These are phyloP conservation scores for Ascochyta lentis DNA, from an alignment of 2,329 filamentous ascomycete species.

Conservation along the genomic window DNA sequence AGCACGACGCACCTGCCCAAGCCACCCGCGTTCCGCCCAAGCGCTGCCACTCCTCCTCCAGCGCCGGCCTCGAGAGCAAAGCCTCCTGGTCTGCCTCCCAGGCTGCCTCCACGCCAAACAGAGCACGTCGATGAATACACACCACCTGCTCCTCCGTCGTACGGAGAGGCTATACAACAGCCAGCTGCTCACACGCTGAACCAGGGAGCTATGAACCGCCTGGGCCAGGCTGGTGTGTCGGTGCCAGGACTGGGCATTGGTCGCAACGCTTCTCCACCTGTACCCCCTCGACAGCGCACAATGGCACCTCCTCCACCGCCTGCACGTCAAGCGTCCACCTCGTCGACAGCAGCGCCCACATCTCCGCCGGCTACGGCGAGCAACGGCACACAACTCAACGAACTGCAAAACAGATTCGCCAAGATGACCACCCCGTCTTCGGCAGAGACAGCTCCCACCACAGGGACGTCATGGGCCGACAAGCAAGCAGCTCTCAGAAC, in stretches of 20 bases:
- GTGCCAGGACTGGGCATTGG: slow-evolving; percentile 81
- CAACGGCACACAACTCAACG: slow-evolving; percentile 61
- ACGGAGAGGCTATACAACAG: slow-evolving; percentile 51
- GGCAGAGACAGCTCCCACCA: slow-evolving; percentile 39
- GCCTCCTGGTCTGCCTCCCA: slow-evolving; percentile 66
- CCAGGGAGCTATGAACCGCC: slow-evolving; percentile 67
- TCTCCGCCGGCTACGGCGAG: slow-evolving; percentile 25
- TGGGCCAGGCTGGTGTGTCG: slow-evolving; percentile 77
- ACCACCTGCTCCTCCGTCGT: slow-evolving; percentile 56
- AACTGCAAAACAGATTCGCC: slow-evolving; percentile 72
- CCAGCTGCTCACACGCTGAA: slow-evolving; percentile 55
- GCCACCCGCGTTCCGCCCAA: slow-evolving; percentile 66
- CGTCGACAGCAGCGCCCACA: slow-evolving; percentile 29
- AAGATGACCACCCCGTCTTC: slow-evolving; percentile 46
- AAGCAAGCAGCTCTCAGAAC: slow-evolving; percentile 68
- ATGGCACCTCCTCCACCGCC: slow-evolving; percentile 37
- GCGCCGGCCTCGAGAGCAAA: slow-evolving; percentile 51
- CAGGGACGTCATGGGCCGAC: slow-evolving; percentile 69
- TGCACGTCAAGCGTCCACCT: slow-evolving; percentile 33
- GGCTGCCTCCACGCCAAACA: slow-evolving; percentile 73
- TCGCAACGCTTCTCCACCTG: slow-evolving; percentile 44
- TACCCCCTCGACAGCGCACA: slow-evolving; percentile 44
- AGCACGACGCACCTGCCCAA: slow-evolving; percentile 72
- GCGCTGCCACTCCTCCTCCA: slow-evolving; percentile 32
- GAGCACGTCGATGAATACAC: slow-evolving; percentile 57